Evolutionary conservation across 2,329 filamentous ascomycete species (phyloP).

Genomic region (Aspergillus floridensis): DNA sequence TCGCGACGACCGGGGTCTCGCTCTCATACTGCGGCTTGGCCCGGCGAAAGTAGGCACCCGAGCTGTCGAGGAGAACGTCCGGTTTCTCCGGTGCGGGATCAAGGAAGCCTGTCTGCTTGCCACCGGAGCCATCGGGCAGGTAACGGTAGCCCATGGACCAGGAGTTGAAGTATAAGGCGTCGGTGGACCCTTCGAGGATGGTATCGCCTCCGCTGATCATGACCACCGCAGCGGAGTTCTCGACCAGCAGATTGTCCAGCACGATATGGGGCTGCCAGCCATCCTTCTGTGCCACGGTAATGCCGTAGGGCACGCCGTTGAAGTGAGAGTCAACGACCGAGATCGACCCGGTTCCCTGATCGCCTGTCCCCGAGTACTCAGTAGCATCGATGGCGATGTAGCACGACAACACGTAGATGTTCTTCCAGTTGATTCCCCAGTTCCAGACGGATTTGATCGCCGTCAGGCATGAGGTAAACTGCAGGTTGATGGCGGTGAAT

Average conservation of each 20-base stretch:
- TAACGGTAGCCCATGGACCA: slow-evolving; percentile 1
- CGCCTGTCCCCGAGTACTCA: slow-evolving; percentile 31
- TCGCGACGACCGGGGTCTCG: slow-evolving; percentile 23
- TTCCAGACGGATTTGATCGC: slow-evolving; percentile 57
- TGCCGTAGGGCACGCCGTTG: slow-evolving; percentile 7
- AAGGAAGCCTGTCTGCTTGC: background rate
- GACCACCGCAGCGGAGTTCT: slow-evolving; percentile 11
- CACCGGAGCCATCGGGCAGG: background rate
- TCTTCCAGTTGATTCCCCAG: slow-evolving; percentile 56
- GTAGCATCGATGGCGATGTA: slow-evolving; percentile 44
- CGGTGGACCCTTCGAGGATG: slow-evolving; percentile 5
- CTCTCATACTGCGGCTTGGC: slow-evolving; percentile 14
- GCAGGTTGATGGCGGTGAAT: slow-evolving; percentile 55
- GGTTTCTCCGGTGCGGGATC: background rate
- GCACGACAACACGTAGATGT: slow-evolving; percentile 52
- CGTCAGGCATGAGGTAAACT: slow-evolving; percentile 50
- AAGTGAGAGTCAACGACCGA: slow-evolving; percentile 54
- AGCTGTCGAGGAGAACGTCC: slow-evolving; percentile 1
- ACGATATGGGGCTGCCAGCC: slow-evolving; percentile 6
- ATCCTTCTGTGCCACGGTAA: slow-evolving; percentile 2
- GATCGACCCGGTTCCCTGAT: slow-evolving; percentile 51
- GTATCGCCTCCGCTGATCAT: slow-evolving; percentile 11
- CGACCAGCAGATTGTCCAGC: slow-evolving; percentile 14
- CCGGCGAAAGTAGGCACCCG: slow-evolving; percentile 7
- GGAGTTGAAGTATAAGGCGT: slow-evolving; percentile 5